Percentiles rank a stretch among this genome's conserved stretches.
Conservation (phyloP, 495 filamentous ascomycete species). For the Jackrogersella multiformis region DNA sequence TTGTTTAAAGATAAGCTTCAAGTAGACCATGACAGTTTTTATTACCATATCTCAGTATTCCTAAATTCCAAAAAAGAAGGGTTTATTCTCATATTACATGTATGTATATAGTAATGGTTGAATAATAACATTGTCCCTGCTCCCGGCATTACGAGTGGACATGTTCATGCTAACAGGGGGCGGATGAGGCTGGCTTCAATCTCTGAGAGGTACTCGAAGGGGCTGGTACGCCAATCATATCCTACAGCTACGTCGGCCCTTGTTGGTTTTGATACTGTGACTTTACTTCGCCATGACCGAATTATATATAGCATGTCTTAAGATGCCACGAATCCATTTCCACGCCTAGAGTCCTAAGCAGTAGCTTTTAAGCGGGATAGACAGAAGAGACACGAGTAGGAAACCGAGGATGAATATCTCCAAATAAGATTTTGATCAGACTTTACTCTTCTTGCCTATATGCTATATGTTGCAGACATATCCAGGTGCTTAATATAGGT, state of each 20-base stretch:
- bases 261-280: slow-evolving; percentile 41
- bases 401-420: no score
- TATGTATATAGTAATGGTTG: not conserved
- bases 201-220: slow-evolving; percentile 31
- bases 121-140: not conserved
- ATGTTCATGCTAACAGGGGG: slow-evolving; percentile 38
- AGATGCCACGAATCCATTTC: slow-evolving; percentile 26
- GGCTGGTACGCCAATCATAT: slow-evolving; percentile 36
- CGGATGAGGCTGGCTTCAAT: slow-evolving; percentile 39
- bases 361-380: no score
- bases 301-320: slow-evolving; percentile 6
- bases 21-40: no score
- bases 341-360: not conserved
- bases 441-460: no score
- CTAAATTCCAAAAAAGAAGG: not conserved
- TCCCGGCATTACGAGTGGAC: slow-evolving; percentile 31
- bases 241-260: slow-evolving; percentile 16
- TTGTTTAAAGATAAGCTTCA: no score
- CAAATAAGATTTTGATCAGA: no score
- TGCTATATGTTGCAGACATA: no score
- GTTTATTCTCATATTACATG: not conserved
- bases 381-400: no score
- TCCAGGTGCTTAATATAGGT: not conserved
- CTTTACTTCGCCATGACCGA: slow-evolving; percentile 18
- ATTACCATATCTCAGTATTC: no score